Percentiles rank a stretch among this genome's conserved stretches.
Conservation (phyloP, 257 asterid species). For the Solanum chmielewskii region DNA sequence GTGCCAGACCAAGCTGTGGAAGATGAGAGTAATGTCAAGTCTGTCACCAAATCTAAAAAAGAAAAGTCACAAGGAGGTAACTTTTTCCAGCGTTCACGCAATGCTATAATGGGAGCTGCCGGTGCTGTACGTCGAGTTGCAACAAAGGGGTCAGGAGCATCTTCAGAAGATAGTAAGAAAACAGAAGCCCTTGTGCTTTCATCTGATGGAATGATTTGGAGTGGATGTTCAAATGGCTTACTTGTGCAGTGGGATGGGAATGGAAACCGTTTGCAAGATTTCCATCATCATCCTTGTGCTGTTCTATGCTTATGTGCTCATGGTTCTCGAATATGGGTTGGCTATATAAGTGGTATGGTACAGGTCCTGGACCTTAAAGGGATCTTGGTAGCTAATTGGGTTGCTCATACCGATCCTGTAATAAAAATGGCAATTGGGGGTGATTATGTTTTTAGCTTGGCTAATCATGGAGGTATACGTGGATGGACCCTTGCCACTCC, state of each 20-base stretch:
- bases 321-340: slow-evolving; percentile 75
- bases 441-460: slow-evolving; percentile 66
- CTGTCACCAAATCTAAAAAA: slow-evolving; percentile 66
- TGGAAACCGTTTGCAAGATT: slow-evolving; percentile 73
- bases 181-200: slow-evolving; percentile 73
- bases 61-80: slow-evolving; percentile 65
- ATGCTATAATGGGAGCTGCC: slow-evolving; percentile 94
- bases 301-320: slow-evolving; percentile 58
- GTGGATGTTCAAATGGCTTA: slow-evolving; percentile 76
- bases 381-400: slow-evolving; percentile 56
- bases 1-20: slow-evolving; percentile 59
- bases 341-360: slow-evolving; percentile 74
- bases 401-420: slow-evolving; percentile 76
- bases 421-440: slow-evolving; percentile 51
- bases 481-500: slow-evolving; percentile 94
- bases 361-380: slow-evolving; percentile 82
- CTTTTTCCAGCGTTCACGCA: slow-evolving; percentile 84
- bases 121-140: slow-evolving; percentile 97
- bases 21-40: slow-evolving; percentile 63
- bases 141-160: slow-evolving; percentile 62
- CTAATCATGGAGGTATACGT: slow-evolving; percentile 93
- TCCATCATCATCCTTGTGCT: slow-evolving; percentile 67
- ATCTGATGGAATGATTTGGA: slow-evolving; percentile 81
- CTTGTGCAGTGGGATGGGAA: slow-evolving; percentile 94
- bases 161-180: slow-evolving; percentile 55